Evolutionary conservation across 1,284 basidiomycete species (phyloP).

Genomic region (Fomitiporia mediterranea): DNA sequence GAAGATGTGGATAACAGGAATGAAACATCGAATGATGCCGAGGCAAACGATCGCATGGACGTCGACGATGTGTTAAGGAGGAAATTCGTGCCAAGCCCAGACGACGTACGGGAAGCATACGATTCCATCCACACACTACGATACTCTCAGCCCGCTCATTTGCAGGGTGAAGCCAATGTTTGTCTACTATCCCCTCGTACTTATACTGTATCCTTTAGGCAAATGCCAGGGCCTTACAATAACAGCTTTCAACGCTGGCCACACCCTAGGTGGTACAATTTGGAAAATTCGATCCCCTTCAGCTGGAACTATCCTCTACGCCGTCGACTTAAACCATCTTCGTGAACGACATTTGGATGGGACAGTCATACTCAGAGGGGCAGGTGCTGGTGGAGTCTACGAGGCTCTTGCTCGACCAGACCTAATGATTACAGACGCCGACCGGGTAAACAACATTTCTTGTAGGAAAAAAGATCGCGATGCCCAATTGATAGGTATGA

Average conservation of each 20-base stretch:
- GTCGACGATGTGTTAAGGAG: conserved; percentile 27
- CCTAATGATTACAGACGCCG: conserved; percentile 90
- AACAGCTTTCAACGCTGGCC: conserved; percentile 94
- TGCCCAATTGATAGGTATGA: conserved; percentile 77
- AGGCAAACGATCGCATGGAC: conserved; percentile 24
- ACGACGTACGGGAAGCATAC: conserved; percentile 93
- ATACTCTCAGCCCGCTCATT: conserved; percentile 93
- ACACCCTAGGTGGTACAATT: conserved; percentile 94
- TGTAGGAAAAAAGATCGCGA: conserved; percentile 91
- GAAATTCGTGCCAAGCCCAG: conserved; percentile 70
- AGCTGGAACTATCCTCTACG: conserved; percentile 93
- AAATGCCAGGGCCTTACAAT: conserved; percentile 91
- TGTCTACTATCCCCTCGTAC: conserved; percentile 2
- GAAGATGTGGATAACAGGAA: conserved; percentile 52
- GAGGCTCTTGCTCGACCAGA: conserved; percentile 88
- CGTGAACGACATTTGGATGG: conserved; percentile 95
- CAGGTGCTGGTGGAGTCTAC: conserved; percentile 66
- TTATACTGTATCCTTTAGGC: conserved; percentile 40
- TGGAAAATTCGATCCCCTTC: conserved; percentile 99
- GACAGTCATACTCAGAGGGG: conserved; percentile 75
- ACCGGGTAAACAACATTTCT: conserved; percentile 76
- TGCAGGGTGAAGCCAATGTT: conserved; percentile 65
- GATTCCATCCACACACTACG: conserved; percentile 88
- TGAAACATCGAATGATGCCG: conserved; percentile 26
- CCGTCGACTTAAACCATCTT: conserved; percentile 96